phyloP scores from a whole-genome alignment of 2,329 filamentous ascomycete species.

The Didymosphaeria variabile region DNA sequence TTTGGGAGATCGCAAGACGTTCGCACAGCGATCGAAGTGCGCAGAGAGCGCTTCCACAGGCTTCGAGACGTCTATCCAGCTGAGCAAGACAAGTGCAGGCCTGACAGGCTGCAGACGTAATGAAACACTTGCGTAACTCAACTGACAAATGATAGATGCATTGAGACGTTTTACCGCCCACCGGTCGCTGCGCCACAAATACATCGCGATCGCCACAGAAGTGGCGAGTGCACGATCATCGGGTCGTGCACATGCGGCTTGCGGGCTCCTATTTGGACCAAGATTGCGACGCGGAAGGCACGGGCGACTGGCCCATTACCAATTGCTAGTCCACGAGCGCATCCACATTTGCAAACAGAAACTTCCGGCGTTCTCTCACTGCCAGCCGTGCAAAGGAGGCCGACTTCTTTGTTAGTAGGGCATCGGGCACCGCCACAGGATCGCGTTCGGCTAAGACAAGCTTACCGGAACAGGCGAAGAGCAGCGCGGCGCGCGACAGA shows the following conservation, averaged over 20 bases:
- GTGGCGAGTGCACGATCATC: slow-evolving; percentile 8
- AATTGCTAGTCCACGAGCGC: background rate
- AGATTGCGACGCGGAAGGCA: background rate
- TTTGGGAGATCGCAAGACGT: no score
- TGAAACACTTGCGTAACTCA: background rate
- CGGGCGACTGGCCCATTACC: background rate
- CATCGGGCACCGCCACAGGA: slow-evolving; percentile 15
- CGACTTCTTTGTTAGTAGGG: background rate
- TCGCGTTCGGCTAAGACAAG: slow-evolving; percentile 9
- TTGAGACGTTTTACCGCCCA: background rate
- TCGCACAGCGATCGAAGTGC: no score
- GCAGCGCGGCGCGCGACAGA: slow-evolving; percentile 10
- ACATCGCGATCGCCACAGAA: background rate
- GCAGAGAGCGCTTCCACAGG: no score
- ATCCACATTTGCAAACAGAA: background rate
- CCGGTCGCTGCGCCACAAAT: background rate
- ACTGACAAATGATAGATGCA: background rate
- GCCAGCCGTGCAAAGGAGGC: background rate
- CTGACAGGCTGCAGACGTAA: background rate
- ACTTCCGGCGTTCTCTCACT: background rate
- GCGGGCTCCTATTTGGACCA: background rate
- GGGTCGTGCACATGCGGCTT: background rate
- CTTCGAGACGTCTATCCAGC: no score
- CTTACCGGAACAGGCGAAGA: slow-evolving; percentile 18
- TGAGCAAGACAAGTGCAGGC: background rate